Percentiles rank a stretch among this genome's conserved stretches.
Conservation (phyloP, 2,329 filamentous ascomycete genomes). For the Aspergillus ustus region DNA sequence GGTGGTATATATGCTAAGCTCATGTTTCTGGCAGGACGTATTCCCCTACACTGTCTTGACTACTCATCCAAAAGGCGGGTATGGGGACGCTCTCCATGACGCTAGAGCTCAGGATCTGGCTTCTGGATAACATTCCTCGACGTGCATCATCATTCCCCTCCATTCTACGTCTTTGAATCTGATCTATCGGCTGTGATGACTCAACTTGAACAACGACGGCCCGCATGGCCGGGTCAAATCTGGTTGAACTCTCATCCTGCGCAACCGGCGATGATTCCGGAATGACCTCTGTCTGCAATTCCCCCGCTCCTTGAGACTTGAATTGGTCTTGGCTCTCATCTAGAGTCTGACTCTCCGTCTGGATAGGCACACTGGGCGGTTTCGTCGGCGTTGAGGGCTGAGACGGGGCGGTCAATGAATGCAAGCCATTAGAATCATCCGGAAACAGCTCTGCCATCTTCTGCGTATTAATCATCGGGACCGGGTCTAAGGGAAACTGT, state of each 20-base stretch:
- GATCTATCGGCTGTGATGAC: slow-evolving; percentile 45
- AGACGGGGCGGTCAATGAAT: slow-evolving; percentile 11
- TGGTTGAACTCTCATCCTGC: slow-evolving; percentile 20
- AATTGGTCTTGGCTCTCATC: slow-evolving; percentile 28
- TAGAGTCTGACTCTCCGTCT: slow-evolving; percentile 19
- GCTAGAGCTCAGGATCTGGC: slow-evolving; percentile 46
- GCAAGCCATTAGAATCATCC: slow-evolving; percentile 29
- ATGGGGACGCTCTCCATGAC: slow-evolving; percentile 50
- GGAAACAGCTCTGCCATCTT: slow-evolving; percentile 46
- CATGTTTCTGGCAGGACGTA: slow-evolving; percentile 36
- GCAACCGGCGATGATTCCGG: slow-evolving; percentile 45
- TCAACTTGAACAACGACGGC: slow-evolving; percentile 44
- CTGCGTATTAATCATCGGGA: slow-evolving; percentile 42
- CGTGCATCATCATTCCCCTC: slow-evolving; percentile 21
- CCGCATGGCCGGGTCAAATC: slow-evolving; percentile 25
- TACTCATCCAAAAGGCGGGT: slow-evolving; percentile 44
- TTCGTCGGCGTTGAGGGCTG: slow-evolving; percentile 16
- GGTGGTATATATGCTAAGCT: slow-evolving; percentile 14
- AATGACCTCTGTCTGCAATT: slow-evolving; percentile 39
- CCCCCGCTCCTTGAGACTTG: slow-evolving; percentile 26
- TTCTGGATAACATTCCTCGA: slow-evolving; percentile 35
- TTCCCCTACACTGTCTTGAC: slow-evolving; percentile 44
- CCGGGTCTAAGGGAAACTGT: slow-evolving; percentile 43
- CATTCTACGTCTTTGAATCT: slow-evolving; percentile 20
- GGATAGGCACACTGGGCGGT: slow-evolving; percentile 11